Evolutionary conservation across 129 eudicot genomes (phyloP).

Genomic region (Flaveria linearis): DNA sequence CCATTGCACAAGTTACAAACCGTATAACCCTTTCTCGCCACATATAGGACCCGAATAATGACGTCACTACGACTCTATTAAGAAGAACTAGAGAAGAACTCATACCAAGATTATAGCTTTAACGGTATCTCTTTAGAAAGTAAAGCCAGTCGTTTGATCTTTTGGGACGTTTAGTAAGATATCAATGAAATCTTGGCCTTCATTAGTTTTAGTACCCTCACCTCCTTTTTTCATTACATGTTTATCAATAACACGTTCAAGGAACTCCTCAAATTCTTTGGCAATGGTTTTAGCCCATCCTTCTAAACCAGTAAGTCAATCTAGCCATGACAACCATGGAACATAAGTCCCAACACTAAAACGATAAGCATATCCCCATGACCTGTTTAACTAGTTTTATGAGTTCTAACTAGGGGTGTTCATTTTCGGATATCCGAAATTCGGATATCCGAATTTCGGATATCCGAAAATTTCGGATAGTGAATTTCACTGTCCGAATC

Average conservation of each 20-base stretch:
- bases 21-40: too few species aligned
- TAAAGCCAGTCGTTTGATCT: not conserved
- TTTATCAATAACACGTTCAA: constrained; percentile 14
- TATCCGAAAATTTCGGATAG: too few species aligned
- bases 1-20: too few species aligned
- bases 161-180: constrained; percentile 13
- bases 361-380: not conserved
- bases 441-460: too few species aligned
- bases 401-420: too few species aligned
- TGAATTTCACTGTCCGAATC: too few species aligned
- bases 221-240: not conserved
- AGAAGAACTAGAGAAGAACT: not conserved
- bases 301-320: constrained; percentile 2
- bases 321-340: constrained; percentile 23
- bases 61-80: too few species aligned
- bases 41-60: too few species aligned
- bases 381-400: not conserved
- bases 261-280: constrained; percentile 7
- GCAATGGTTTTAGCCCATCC: not conserved
- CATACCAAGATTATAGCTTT: not conserved
- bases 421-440: too few species aligned
- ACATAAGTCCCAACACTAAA: constrained; percentile 17
- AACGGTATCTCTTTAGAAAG: not conserved
- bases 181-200: constrained; percentile 5
- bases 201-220: not conserved